Evolutionary conservation across 352 stramenopile species (phyloP).

Genomic region (Detonula confervacea): DNA sequence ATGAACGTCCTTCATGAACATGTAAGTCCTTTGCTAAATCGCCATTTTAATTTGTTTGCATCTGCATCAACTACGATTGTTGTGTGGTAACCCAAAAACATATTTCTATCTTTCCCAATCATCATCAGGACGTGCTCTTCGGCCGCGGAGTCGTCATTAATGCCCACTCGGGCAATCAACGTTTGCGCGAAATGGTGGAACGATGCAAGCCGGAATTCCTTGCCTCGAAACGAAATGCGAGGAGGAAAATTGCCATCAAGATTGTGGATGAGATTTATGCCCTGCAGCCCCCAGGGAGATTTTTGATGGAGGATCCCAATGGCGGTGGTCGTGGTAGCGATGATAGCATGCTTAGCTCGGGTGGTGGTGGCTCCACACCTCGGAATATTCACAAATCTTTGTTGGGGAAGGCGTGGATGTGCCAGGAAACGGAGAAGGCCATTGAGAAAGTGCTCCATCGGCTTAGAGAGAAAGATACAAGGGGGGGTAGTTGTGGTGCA

Average conservation of each 20-base stretch:
- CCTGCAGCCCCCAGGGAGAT: constrained; percentile 67
- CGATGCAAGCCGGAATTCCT: constrained; percentile 59
- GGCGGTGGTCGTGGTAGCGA: no score
- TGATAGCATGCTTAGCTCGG: no score
- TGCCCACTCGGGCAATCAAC: constrained; percentile 68
- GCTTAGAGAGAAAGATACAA: constrained; percentile 7
- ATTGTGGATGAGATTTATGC: constrained; percentile 66
- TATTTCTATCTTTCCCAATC: no score
- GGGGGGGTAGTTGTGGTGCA: no score
- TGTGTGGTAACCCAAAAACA: no score
- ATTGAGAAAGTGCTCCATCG: constrained; percentile 5
- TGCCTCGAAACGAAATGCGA: constrained; percentile 68
- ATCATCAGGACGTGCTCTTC: constrained; percentile 68
- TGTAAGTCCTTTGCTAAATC: no score
- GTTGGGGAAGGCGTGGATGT: neutral
- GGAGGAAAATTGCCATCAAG: constrained; percentile 58
- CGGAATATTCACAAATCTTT: neutral
- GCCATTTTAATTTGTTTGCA: no score
- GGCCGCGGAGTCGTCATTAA: constrained; percentile 69
- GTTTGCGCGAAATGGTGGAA: constrained; percentile 57
- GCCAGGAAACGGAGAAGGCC: neutral
- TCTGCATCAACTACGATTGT: no score
- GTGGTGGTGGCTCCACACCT: neutral
- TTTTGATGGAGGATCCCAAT: constrained; percentile 58
- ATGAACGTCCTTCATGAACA: no score